Conservation (phyloP, 345 rosid species). For the Populus nigra region DNA sequence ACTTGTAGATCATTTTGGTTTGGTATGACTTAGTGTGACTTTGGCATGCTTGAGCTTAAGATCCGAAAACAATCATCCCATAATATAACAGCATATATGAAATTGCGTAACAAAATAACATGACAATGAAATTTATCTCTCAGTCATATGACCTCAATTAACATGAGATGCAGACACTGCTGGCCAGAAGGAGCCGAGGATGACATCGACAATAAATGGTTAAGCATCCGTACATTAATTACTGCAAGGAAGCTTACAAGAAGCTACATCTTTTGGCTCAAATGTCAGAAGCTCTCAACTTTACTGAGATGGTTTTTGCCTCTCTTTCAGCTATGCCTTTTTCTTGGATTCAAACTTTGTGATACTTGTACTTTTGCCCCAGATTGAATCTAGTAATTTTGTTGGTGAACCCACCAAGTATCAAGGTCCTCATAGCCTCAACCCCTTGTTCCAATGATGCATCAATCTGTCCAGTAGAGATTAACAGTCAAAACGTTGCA, state of each 20-base stretch:
- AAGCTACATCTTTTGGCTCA: neutral
- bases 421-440: conserved; percentile 59
- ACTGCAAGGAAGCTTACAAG: neutral
- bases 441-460: conserved; percentile 64
- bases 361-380: conserved; percentile 73
- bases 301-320: neutral
- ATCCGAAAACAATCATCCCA: neutral
- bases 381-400: conserved; percentile 62
- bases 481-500: neutral
- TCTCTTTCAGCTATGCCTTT: neutral
- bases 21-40: neutral
- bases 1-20: too few relatives aligned
- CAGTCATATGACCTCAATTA: neutral
- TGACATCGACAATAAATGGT: neutral
- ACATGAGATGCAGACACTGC: neutral
- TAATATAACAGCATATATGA: neutral
- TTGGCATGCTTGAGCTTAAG: neutral
- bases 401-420: conserved; percentile 56
- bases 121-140: neutral
- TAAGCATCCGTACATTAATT: neutral
- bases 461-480: conserved; percentile 46
- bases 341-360: conserved; percentile 40
- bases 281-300: neutral
- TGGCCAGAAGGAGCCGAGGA: neutral
- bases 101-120: neutral